Conservation (phyloP, 768 basidiomycete genomes). For the Panaeolus papilionaceus region DNA sequence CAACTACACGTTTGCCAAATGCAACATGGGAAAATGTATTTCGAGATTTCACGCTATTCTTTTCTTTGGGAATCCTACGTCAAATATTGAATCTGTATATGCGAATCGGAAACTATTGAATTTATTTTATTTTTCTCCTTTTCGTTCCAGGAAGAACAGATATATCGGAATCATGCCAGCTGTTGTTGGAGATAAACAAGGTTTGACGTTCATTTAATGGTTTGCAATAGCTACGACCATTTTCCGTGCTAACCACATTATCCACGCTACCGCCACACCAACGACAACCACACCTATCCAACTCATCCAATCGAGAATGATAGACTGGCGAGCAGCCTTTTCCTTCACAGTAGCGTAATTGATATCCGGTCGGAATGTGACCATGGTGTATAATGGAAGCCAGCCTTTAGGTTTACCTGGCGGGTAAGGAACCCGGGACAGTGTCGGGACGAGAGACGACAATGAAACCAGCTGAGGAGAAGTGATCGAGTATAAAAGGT, state of each 20-base stretch:
- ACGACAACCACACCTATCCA: conserved; percentile 54
- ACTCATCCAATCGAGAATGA: conserved; percentile 57
- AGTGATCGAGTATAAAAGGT: conserved; percentile 69
- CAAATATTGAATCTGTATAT: conserved; percentile 28
- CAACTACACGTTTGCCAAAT: conserved; percentile 10
- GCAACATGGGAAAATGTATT: conserved; percentile 30
- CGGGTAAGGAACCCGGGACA: conserved; percentile 64
- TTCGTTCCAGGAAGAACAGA: conserved; percentile 28
- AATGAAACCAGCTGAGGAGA: conserved; percentile 53
- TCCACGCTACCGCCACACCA: conserved; percentile 50
- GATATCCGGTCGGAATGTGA: conserved; percentile 96
- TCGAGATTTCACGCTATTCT: conserved; percentile 33
- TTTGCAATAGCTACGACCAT: conserved; percentile 33
- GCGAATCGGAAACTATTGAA: conserved; percentile 1
- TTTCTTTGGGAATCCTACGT: conserved; percentile 22
- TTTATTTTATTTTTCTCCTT: neutral
- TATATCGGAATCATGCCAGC: conserved; percentile 31
- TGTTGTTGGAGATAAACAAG: conserved; percentile 35
- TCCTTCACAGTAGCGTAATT: conserved; percentile 83
- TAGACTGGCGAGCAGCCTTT: conserved; percentile 74
- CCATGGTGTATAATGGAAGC: conserved; percentile 96
- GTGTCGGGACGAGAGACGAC: conserved; percentile 49
- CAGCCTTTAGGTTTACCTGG: conserved; percentile 71
- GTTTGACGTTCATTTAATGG: conserved; percentile 36
- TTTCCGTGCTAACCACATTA: conserved; percentile 44